Percentiles rank a stretch among this genome's conserved stretches.
Conservation (phyloP, 805 yeast genomes). For the Ogataea siamensis region DNA sequence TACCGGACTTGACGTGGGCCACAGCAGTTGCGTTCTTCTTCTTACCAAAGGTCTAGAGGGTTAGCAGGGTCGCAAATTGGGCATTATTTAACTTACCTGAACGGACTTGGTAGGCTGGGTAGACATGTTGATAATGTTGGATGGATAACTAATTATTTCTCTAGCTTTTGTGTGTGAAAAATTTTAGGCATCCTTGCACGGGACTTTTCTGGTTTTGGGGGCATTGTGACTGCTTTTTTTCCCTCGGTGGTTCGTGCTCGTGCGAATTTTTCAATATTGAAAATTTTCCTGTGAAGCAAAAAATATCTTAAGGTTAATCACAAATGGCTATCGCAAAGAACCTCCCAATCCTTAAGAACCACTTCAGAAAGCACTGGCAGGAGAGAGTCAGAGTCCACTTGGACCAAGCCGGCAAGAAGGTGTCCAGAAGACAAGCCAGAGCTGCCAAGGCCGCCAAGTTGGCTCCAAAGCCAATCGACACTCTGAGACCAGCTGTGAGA, state of each 20-base stretch:
- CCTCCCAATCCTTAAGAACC: slow-evolving; percentile 98
- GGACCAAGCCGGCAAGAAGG: slow-evolving; percentile 99
- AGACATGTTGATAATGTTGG: slow-evolving; percentile 35
- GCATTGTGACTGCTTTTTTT: slow-evolving; percentile 13
- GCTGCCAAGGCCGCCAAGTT: slow-evolving; percentile 87
- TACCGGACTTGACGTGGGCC: slow-evolving; percentile 99
- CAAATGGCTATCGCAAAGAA: slow-evolving; percentile 90
- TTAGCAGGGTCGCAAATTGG: slow-evolving; percentile 18
- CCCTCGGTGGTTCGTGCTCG: slow-evolving; percentile 3
- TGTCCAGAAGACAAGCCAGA: slow-evolving; percentile 93
- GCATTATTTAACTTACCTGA: slow-evolving; percentile 60
- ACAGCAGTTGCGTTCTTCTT: slow-evolving; percentile 99
- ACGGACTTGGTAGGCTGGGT: slow-evolving; percentile 70
- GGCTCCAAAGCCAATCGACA: slow-evolving; percentile 98
- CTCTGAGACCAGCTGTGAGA: slow-evolving; percentile 96
- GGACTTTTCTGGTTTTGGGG: background rate
- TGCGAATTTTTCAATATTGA: slow-evolving; percentile 9
- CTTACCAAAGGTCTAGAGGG: slow-evolving; percentile 92
- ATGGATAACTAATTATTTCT: slow-evolving; percentile 12
- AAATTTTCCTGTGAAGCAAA: slow-evolving; percentile 10
- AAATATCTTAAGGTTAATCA: slow-evolving; percentile 12
- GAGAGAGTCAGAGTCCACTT: slow-evolving; percentile 99
- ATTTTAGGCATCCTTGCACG: slow-evolving; percentile 16
- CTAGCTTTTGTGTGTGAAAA: slow-evolving; percentile 10
- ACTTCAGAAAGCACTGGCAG: slow-evolving; percentile 99